Conservation (phyloP, 257 asterid species). For the Handroanthus guayacan region DNA sequence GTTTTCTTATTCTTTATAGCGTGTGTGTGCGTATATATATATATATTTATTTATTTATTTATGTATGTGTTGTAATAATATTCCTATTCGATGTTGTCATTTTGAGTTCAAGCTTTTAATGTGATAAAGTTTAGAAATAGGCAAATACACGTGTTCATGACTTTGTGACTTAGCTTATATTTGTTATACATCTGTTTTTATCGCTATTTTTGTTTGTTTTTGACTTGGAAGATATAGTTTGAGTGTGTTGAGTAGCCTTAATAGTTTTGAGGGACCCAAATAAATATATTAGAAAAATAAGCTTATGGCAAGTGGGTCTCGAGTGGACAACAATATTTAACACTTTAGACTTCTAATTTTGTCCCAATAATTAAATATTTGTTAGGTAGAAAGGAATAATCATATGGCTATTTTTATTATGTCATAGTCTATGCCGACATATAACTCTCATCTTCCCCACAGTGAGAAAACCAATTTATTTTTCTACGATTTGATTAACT, state of each 20-base stretch:
- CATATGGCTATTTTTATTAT: slow-evolving; percentile 20
- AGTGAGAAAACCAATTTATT: neutral
- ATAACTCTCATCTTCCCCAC: neutral
- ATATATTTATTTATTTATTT: no score
- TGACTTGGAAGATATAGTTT: neutral
- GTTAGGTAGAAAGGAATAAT: slow-evolving; percentile 9
- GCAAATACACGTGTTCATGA: slow-evolving; percentile 26
- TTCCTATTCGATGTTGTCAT: slow-evolving; percentile 10
- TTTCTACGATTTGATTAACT: neutral
- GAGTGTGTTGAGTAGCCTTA: no score
- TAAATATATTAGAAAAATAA: neutral
- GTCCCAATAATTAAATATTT: slow-evolving; percentile 24
- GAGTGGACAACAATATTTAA: neutral
- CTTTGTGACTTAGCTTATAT: neutral
- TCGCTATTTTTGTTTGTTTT: neutral
- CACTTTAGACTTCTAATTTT: slow-evolving; percentile 17
- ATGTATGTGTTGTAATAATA: neutral
- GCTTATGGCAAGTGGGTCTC: neutral
- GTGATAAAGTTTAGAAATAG: slow-evolving; percentile 27
- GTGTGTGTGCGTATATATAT: no score
- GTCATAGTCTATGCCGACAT: slow-evolving; percentile 35
- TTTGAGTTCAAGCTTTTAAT: neutral
- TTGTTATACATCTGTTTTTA: neutral
- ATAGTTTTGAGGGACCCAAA: neutral
- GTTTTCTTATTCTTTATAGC: neutral